These are phyloP conservation scores for Globisporangium canariense DNA, from an alignment of 352 stramenopile species.

Conservation along the genomic window DNA sequence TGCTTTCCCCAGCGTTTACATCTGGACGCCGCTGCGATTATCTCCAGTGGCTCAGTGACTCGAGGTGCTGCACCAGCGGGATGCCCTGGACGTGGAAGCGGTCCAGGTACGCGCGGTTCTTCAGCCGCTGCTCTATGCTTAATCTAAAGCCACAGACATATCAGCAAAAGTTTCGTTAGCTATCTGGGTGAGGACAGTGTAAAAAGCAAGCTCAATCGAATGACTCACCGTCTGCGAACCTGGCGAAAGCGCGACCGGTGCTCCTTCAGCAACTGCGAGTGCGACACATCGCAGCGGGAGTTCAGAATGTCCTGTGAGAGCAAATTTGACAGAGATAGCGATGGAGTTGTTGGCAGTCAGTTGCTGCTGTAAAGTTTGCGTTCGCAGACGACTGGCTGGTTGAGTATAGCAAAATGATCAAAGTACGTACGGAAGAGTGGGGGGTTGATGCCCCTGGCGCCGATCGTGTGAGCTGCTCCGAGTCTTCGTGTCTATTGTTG, in stretches of 20 bases:
- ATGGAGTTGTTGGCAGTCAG: no score
- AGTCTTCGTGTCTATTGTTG: background rate
- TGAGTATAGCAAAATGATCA: background rate
- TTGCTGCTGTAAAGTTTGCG: background rate
- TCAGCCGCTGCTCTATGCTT: slow-evolving; percentile 44
- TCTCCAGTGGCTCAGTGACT: slow-evolving; percentile 34
- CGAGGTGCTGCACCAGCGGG: slow-evolving; percentile 58
- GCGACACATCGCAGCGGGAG: slow-evolving; percentile 52
- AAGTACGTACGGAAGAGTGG: background rate
- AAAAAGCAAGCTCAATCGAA: background rate
- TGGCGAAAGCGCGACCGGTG: slow-evolving; percentile 58
- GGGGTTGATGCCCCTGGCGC: background rate
- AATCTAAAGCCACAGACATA: slow-evolving; percentile 32
- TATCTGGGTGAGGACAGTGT: background rate
- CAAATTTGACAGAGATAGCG: background rate
- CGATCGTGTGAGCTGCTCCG: background rate
- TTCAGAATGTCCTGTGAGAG: slow-evolving; percentile 57
- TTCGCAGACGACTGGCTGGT: background rate
- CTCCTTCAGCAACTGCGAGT: slow-evolving; percentile 62
- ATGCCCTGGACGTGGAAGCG: slow-evolving; percentile 65
- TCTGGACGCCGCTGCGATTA: slow-evolving; percentile 18
- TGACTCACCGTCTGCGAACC: slow-evolving; percentile 42
- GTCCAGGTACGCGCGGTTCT: slow-evolving; percentile 48
- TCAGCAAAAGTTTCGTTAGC: background rate
- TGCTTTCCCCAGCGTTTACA: background rate